A percentile compares a stretch with the other conserved stretches of the same genome.
phyloP scores from a whole-genome alignment of 2,329 filamentous ascomycete species.

The Colletotrichum agaves region DNA sequence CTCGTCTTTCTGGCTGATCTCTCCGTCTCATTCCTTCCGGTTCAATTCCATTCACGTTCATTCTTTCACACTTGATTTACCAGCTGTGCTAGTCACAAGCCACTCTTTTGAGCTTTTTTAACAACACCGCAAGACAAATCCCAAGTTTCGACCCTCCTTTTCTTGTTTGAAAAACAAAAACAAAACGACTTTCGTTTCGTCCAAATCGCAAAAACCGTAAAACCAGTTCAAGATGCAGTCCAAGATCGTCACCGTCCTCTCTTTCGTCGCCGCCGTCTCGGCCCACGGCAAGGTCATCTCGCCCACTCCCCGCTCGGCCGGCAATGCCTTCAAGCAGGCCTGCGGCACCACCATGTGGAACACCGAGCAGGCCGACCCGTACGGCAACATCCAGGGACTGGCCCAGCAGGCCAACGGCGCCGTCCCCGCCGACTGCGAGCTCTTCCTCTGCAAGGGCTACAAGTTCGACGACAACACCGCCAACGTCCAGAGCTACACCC shows the following conservation, averaged over 20 bases:
- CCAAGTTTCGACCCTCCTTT: conserved; percentile 8
- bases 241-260: conserved; percentile 38
- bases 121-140: conserved; percentile 26
- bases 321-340: conserved; percentile 40
- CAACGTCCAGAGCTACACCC: conserved; percentile 42
- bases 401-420: conserved; percentile 44
- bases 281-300: conserved; percentile 40
- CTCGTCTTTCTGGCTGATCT: conserved; percentile 24
- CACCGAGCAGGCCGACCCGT: conserved; percentile 43
- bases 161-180: not conserved
- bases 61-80: conserved; percentile 35
- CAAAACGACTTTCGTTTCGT: not conserved
- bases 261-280: conserved; percentile 37
- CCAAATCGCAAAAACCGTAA: conserved; percentile 5
- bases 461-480: conserved; percentile 46
- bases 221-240: conserved; percentile 34
- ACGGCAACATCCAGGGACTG: conserved; percentile 51
- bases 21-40: conserved; percentile 30
- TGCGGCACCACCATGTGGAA: conserved; percentile 41
- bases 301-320: conserved; percentile 37
- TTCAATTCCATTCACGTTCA: conserved; percentile 36
- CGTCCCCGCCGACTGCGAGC: conserved; percentile 46
- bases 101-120: conserved; percentile 36
- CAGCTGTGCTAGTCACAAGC: conserved; percentile 39
- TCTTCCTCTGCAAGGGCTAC: conserved; percentile 50